Percentiles rank a stretch among this genome's conserved stretches.
Conservation (phyloP, 1,284 basidiomycete genomes). For the Trichosporon faecale region DNA sequence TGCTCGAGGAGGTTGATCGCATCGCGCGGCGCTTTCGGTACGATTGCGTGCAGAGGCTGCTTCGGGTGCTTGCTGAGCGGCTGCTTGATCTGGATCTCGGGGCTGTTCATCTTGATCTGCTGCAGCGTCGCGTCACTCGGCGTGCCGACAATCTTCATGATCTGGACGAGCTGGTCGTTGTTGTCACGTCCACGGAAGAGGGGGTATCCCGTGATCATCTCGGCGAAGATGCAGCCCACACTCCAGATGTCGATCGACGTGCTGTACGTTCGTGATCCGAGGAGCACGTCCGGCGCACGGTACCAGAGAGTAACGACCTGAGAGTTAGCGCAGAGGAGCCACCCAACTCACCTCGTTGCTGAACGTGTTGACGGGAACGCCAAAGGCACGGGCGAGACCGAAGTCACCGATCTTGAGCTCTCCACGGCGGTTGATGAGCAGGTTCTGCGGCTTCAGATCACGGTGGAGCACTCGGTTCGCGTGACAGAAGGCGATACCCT, state of each 20-base stretch:
- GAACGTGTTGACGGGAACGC: conserved; percentile 95
- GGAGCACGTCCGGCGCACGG: conserved; percentile 91
- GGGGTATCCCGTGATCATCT: conserved; percentile 88
- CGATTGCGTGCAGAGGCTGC: conserved; percentile 80
- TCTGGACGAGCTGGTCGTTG: conserved; percentile 94
- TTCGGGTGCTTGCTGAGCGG: conserved; percentile 76
- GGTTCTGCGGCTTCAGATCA: conserved; percentile 96
- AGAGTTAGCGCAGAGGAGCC: background rate
- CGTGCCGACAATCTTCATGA: conserved; percentile 95
- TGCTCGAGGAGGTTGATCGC: conserved; percentile 93
- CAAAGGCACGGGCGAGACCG: conserved; percentile 92
- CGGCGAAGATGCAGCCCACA: conserved; percentile 64
- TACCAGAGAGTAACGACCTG: conserved; percentile 99
- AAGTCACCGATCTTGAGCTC: conserved; percentile 95
- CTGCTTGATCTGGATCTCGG: conserved; percentile 71
- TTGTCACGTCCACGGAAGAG: conserved; percentile 97
- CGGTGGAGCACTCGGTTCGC: conserved; percentile 94
- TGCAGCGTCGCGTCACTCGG: conserved; percentile 84
- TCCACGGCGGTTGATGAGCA: conserved; percentile 84
- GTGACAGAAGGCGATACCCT: conserved; percentile 91
- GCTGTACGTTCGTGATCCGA: conserved; percentile 92
- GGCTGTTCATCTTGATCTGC: conserved; percentile 91
- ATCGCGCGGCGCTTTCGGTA: conserved; percentile 87
- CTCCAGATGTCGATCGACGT: conserved; percentile 99
- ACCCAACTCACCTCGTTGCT: conserved; percentile 78